A percentile compares a stretch with the other conserved stretches of the same genome.
Evolutionary conservation across 2,329 filamentous ascomycete species (phyloP).

Genomic region (Pseudogymnoascus sp.): DNA sequence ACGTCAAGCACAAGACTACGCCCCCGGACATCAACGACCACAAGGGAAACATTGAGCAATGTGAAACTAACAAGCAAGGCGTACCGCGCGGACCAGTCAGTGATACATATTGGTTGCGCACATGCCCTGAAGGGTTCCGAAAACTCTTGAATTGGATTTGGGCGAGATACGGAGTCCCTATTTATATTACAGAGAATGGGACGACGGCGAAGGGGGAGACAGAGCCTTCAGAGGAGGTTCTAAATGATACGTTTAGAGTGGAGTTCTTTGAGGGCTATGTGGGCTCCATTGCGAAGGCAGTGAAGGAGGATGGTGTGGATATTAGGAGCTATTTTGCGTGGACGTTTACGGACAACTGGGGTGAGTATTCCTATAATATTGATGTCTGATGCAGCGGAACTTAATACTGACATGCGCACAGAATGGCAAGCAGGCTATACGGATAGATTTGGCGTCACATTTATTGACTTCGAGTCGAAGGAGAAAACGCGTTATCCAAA

Average conservation of each 20-base stretch:
- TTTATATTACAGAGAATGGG: conserved; percentile 85
- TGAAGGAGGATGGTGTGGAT: conserved; percentile 62
- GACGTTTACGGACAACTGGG: conserved; percentile 64
- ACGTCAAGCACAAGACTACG: conserved; percentile 63
- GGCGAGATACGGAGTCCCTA: conserved; percentile 65
- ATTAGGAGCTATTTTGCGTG: conserved; percentile 77
- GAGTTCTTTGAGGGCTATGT: conserved; percentile 75
- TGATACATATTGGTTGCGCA: conserved; percentile 72
- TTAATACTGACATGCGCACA: conserved; percentile 66
- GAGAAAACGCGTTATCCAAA: conserved; percentile 70
- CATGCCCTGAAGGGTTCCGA: conserved; percentile 69
- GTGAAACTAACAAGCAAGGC: conserved; percentile 62
- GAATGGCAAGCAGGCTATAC: conserved; percentile 66
- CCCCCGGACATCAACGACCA: conserved; percentile 57
- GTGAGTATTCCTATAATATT: conserved; percentile 19
- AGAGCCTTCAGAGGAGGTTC: conserved; percentile 58
- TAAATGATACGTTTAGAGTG: conserved; percentile 74
- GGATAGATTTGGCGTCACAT: conserved; percentile 77
- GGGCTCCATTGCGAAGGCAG: conserved; percentile 65
- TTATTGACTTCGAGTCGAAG: conserved; percentile 70
- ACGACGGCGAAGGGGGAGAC: conserved; percentile 79
- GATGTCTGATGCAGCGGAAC: conserved; percentile 33
- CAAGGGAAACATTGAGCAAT: conserved; percentile 65
- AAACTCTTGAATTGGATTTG: conserved; percentile 70
- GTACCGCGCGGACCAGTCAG: conserved; percentile 73